phyloP scores from a whole-genome alignment of 371 early-diverging fungal species.

The Mucor mucedo region DNA sequence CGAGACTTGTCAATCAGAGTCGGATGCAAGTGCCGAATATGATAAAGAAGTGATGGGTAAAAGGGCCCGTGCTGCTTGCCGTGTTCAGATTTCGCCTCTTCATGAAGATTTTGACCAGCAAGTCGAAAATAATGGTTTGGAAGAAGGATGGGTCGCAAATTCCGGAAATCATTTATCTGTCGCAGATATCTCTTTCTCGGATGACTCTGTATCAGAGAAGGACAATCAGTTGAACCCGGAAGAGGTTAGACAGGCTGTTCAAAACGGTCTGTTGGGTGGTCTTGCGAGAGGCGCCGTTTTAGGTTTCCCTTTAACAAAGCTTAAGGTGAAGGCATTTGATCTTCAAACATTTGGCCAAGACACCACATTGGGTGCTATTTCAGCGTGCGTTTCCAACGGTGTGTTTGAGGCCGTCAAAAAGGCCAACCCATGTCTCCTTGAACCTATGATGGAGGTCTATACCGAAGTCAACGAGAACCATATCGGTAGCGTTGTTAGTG shows the following conservation, averaged over 20 bases:
- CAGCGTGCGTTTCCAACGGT: slow-evolving; percentile 68
- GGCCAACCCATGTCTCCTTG: slow-evolving; percentile 70
- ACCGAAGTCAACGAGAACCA: slow-evolving; percentile 74
- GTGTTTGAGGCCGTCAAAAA: slow-evolving; percentile 63
- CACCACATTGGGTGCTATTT: slow-evolving; percentile 71
- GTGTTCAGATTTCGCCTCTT: slow-evolving; percentile 56
- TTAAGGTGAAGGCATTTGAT: slow-evolving; percentile 61
- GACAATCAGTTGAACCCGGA: slow-evolving; percentile 25
- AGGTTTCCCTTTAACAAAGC: slow-evolving; percentile 78
- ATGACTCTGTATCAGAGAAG: neutral
- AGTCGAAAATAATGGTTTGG: slow-evolving; percentile 18
- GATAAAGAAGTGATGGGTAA: slow-evolving; percentile 82
- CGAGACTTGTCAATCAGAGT: slow-evolving; percentile 68
- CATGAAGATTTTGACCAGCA: slow-evolving; percentile 35
- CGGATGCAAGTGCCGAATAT: slow-evolving; percentile 45
- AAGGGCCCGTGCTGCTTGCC: slow-evolving; percentile 64
- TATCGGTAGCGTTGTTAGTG: slow-evolving; percentile 83
- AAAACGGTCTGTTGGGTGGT: slow-evolving; percentile 74
- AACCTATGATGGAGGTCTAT: slow-evolving; percentile 87
- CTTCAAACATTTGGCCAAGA: slow-evolving; percentile 66
- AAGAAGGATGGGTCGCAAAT: slow-evolving; percentile 36
- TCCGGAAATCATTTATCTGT: slow-evolving; percentile 30
- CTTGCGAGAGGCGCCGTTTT: slow-evolving; percentile 81
- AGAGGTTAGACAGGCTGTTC: slow-evolving; percentile 64
- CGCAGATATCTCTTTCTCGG: neutral